These are phyloP conservation scores for Naganishia antarctica DNA, from an alignment of 768 basidiomycete genomes.

Conservation along the genomic window DNA sequence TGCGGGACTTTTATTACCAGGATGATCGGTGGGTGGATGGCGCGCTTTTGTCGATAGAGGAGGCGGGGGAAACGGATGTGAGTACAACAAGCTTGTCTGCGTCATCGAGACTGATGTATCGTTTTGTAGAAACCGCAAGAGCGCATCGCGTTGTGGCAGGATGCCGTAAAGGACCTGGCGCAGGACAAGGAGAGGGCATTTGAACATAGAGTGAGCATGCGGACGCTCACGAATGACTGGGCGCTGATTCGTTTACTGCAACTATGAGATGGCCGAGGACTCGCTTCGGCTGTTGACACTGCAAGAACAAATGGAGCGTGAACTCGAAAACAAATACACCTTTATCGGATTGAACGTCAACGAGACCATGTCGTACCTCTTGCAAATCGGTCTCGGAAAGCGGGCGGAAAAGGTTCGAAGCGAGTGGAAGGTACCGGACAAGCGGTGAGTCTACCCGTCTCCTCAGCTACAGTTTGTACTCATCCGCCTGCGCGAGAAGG, in stretches of 20 bases:
- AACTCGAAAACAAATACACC: constrained; percentile 67
- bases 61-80: constrained; percentile 66
- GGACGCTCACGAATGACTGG: neutral
- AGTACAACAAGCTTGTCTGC: constrained; percentile 31
- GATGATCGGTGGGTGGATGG: constrained; percentile 92
- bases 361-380: constrained; percentile 72
- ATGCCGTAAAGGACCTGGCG: constrained; percentile 85
- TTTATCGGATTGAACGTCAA: constrained; percentile 83
- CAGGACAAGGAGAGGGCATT: constrained; percentile 89
- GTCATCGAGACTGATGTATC: neutral
- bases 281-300: constrained; percentile 63
- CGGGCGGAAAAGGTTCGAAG: constrained; percentile 79
- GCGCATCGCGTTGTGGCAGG: constrained; percentile 66
- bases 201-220: constrained; percentile 72
- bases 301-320: constrained; percentile 85
- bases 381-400: constrained; percentile 75
- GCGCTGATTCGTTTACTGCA: neutral
- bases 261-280: constrained; percentile 81
- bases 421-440: constrained; percentile 93
- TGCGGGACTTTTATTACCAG: constrained; percentile 94
- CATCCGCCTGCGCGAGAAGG: constrained; percentile 51
- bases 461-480: neutral
- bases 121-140: constrained; percentile 53
- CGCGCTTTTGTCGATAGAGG: constrained; percentile 79
- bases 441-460: constrained; percentile 58